Base-by-base conservation (phyloP, 148 eudicot species). In the Chenopodium quinoa region DNA sequence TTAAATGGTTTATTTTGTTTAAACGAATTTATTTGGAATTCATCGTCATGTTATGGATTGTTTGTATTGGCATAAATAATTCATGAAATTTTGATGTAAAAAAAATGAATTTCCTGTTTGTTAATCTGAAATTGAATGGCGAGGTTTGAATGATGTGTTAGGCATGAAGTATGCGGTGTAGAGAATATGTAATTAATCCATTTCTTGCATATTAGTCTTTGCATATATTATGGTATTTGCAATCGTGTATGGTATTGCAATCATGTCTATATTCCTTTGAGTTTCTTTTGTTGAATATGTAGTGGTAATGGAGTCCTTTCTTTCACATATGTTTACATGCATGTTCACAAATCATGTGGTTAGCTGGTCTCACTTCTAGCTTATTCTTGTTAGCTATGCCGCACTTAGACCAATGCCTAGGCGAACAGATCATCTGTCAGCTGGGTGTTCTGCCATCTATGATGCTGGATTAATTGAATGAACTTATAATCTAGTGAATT, bases 371-470 rank as follows among this genome's bases (percentile, higher is more conserved):
- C 81, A 77, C 69, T 31, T 79, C 48, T 82, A 79, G 78, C 83
- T 82, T 87, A 56, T 79, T 73, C 65, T 79, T 87, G 77, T 78
- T 82, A 73, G 77, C 84, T 79, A 37, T 77, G 79, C 37, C 71
- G 77, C 76, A 81, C 81, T 63, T 52, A 79, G 69, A 73, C 70
- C 82, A 66, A 69, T 22, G 69, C 69, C 62, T 65, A 48, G 58
- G 52, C 52, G 34, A 58, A 77, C 81, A 71, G 76, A 71, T 71
- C 13, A n/a, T 78, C 60, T 83, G 78, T 83, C 68, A 50, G 78
- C 78, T 78, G 75, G 66, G 46, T 73, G 73, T 73, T 50, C 32
- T 75, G 80, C 81, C 75, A 23, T 76, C 64, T 75, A 78, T 83
- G 73, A 80, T 86, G 77, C 32, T 32, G 79, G 77, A 73, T 54